Conservation (phyloP, 2,329 filamentous ascomycete species). For the Colletotrichum cereale region DNA sequence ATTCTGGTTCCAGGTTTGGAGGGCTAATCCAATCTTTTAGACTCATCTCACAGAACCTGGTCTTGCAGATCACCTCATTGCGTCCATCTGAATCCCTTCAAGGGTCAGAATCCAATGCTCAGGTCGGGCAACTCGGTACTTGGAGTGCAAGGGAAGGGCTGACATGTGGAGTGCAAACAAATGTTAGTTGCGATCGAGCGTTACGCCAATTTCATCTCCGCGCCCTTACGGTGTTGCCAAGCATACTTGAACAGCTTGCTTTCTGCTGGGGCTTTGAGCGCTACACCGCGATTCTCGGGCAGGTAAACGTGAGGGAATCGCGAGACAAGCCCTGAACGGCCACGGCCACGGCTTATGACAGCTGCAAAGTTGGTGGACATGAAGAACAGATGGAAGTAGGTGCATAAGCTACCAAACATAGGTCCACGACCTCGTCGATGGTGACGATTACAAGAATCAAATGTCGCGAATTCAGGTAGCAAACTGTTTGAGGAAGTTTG, state of each 20-base stretch:
- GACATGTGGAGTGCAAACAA: constrained; percentile 20
- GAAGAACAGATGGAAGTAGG: background rate
- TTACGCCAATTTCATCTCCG: constrained; percentile 16
- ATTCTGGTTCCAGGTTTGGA: background rate
- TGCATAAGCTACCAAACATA: background rate
- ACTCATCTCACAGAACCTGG: background rate
- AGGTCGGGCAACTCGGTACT: background rate
- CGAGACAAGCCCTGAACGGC: constrained; percentile 16
- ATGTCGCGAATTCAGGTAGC: background rate
- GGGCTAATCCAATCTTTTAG: background rate
- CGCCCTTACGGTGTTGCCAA: constrained; percentile 2
- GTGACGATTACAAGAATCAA: background rate
- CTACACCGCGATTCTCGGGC: constrained; percentile 22
- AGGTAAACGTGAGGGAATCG: background rate
- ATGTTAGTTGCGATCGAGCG: constrained; percentile 9
- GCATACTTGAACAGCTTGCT: constrained; percentile 7
- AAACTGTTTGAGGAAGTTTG: background rate
- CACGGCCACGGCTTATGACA: background rate
- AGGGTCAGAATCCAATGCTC: constrained; percentile 10
- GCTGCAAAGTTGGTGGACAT: constrained; percentile 15
- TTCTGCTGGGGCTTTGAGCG: background rate
- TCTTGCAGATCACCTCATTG: constrained; percentile 3
- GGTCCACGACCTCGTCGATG: background rate
- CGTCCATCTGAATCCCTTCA: constrained; percentile 14
- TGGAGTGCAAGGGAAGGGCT: constrained; percentile 16